Evolutionary conservation across 768 basidiomycete species (phyloP).

Genomic region (Leccinum disarticulatum): DNA sequence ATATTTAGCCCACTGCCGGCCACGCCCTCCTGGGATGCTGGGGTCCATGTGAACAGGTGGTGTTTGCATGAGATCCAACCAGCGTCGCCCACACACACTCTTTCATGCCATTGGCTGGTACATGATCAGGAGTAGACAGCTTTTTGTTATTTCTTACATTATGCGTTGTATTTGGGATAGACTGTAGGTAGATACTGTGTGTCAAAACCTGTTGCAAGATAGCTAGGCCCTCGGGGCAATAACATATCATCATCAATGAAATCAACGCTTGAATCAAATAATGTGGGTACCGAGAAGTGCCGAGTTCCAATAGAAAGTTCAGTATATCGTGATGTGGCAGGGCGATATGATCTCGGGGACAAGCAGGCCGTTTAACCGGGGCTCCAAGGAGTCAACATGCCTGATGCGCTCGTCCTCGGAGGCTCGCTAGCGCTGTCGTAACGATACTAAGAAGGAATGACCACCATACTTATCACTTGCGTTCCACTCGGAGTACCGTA

Average conservation of each 20-base stretch:
- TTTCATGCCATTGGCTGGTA: constrained; percentile 13
- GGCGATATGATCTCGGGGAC: neutral
- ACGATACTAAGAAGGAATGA: neutral
- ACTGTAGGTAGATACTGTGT: constrained; percentile 5
- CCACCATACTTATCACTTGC: neutral
- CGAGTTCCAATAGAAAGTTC: neutral
- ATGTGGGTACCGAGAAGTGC: neutral
- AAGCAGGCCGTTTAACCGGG: neutral
- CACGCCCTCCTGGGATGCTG: constrained; percentile 12
- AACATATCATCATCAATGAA: constrained; percentile 2
- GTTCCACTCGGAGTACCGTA: neutral
- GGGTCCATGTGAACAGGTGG: constrained; percentile 14
- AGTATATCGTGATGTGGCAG: neutral
- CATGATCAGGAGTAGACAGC: constrained; percentile 13
- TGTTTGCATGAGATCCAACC: constrained; percentile 17
- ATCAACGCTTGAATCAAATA: neutral
- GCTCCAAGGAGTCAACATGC: neutral
- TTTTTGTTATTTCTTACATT: constrained; percentile 26
- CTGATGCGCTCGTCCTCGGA: neutral
- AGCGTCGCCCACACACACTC: constrained; percentile 6
- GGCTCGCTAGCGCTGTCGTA: neutral
- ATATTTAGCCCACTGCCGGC: constrained; percentile 18
- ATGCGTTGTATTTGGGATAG: constrained; percentile 15
- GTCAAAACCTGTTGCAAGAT: neutral
- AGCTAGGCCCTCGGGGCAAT: neutral